A percentile compares a stretch with the other conserved stretches of the same genome.
Conservation (phyloP, 2,329 filamentous ascomycete species). For the Cladorrhinum sp. region DNA sequence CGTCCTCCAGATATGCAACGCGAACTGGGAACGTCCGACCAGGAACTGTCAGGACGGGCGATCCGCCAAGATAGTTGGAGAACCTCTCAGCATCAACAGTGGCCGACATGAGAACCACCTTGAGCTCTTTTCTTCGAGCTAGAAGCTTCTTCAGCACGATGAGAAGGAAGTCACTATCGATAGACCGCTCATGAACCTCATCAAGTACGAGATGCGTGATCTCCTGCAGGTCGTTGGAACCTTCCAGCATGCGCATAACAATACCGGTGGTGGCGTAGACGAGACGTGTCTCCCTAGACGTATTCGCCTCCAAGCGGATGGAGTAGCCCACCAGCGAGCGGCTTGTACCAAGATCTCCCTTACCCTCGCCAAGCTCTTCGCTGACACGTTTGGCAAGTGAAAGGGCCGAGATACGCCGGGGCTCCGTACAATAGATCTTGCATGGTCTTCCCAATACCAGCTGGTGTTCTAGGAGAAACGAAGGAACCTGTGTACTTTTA, state of each 20-base stretch:
- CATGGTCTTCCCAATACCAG: slow-evolving; percentile 75
- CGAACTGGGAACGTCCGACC: slow-evolving; percentile 91
- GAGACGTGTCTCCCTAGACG: slow-evolving; percentile 74
- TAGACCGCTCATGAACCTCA: slow-evolving; percentile 93
- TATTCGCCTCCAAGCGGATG: slow-evolving; percentile 87
- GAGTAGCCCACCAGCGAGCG: slow-evolving; percentile 91
- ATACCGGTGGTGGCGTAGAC: slow-evolving; percentile 90
- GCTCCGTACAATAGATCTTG: slow-evolving; percentile 94
- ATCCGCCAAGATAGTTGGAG: slow-evolving; percentile 80
- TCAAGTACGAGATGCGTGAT: slow-evolving; percentile 95
- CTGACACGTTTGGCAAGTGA: slow-evolving; percentile 90
- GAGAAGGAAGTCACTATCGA: slow-evolving; percentile 93
- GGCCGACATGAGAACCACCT: slow-evolving; percentile 94
- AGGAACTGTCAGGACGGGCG: slow-evolving; percentile 85
- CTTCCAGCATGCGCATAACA: slow-evolving; percentile 96
- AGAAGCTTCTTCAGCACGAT: slow-evolving; percentile 87
- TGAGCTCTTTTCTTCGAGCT: slow-evolving; percentile 72
- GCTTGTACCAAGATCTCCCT: slow-evolving; percentile 74
- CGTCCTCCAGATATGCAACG: slow-evolving; percentile 87
- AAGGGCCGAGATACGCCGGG: slow-evolving; percentile 91
- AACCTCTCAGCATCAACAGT: slow-evolving; percentile 92
- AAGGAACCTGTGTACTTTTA: slow-evolving; percentile 96
- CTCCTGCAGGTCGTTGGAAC: slow-evolving; percentile 78
- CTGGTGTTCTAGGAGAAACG: slow-evolving; percentile 88
- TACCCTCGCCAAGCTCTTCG: slow-evolving; percentile 86